Evolutionary conservation across 2,329 filamentous ascomycete species (phyloP), one percentile per base, ranked within the genome.

Genomic region (Penicillium sp.): DNA sequence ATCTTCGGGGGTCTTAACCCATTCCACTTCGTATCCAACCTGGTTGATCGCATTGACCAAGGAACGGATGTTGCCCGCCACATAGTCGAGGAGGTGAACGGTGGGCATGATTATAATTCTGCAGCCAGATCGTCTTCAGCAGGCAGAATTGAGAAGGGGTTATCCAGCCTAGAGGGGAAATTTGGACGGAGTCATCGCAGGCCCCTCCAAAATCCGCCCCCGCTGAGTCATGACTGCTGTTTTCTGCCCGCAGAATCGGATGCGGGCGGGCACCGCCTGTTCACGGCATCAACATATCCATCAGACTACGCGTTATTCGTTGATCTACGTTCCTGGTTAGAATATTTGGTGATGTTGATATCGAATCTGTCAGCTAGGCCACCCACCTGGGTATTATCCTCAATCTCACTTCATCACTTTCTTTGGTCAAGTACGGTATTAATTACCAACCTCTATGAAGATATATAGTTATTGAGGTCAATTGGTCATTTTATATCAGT

Each of bases 31-130:
- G 71, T 92, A 97, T 55, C 94, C 94, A 53, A 92, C 82, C 74
- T 94, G 95, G 73, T 99, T 92, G 67, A 99, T 95, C 64, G 92
- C 94, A 79, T 99, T 99, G 69, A 92, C 92, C 65, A 99, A 83
- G 58, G 92, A 96, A 60, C 92, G 88, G 63, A 99, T 86, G 73
- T 99, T 99, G 68, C 94, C 94, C 55, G 94, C 92, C 61, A 96
- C 92, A 71, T 96, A 97, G 77, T 97, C 84, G 47, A 87, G 78
- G 33, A 79, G 66, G 61, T 79, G 75, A 48, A 79, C 77, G 25
- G 71, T 77, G 33, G 76, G 74, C 76, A 78, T 79, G 45, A 48
- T 51, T 48, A 41, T 28, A 20, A 14, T 11, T 38, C 41, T 46
- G 39, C 18, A 44, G 41, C 46, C 28, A 51, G 27, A 43, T 50